A percentile compares a stretch with the other conserved stretches of the same genome.
These are phyloP conservation scores for Pinus taeda DNA, from an alignment of 75 land plant species.

Conservation along the genomic window DNA sequence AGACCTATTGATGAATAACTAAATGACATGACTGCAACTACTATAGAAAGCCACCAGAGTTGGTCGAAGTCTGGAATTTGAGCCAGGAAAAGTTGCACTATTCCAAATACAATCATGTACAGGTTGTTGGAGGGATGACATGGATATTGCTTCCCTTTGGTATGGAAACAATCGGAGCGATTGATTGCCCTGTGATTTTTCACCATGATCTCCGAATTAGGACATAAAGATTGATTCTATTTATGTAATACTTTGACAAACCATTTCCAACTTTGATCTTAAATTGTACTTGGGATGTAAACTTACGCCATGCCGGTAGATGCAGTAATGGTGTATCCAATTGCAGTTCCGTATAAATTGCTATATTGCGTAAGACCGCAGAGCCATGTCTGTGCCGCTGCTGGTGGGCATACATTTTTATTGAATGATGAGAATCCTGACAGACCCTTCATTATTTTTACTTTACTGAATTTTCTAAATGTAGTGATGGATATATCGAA, in stretches of 20 bases:
- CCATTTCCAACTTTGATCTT: too few species aligned
- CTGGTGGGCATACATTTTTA: constrained; percentile 6
- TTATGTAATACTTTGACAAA: not conserved
- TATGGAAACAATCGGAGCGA: constrained; percentile 69
- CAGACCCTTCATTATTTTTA: too few species aligned
- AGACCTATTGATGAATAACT: constrained; percentile 69
- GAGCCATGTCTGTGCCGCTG: constrained; percentile 23
- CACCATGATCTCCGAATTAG: not conserved
- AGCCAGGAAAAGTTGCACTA: constrained; percentile 45
- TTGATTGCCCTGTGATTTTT: constrained; percentile 57
- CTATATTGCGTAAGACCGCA: constrained; percentile 63
- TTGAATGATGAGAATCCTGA: too few species aligned
- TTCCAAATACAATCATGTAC: constrained; percentile 68
- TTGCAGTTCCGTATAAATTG: constrained; percentile 44
- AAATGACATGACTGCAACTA: constrained; percentile 85
- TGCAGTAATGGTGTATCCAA: constrained; percentile 76
- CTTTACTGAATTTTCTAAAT: too few species aligned
- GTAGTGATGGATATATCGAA: too few species aligned
- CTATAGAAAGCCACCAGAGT: constrained; percentile 77
- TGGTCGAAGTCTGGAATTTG: constrained; percentile 70
- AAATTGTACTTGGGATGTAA: not conserved
- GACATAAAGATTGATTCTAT: not conserved
- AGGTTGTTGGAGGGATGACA: constrained; percentile 57
- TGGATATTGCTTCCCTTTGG: constrained; percentile 32
- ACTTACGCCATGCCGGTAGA: constrained; percentile 72